Base-by-base conservation (phyloP, 2,329 filamentous ascomycete genomes). In the Sphaceloma murrayae region DNA sequence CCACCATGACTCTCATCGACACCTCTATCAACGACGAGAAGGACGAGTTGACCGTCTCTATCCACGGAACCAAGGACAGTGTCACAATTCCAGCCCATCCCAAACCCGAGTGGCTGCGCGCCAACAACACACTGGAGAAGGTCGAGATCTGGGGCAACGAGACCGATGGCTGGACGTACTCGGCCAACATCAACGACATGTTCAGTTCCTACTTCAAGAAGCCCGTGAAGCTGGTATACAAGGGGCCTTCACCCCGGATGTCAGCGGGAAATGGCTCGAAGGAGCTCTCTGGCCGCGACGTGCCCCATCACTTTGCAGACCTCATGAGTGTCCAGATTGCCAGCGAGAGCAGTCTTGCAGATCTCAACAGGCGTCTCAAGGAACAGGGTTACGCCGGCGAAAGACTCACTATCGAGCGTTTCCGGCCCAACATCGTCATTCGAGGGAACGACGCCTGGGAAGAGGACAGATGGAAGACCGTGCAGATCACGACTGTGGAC, bases 401-500 rank as follows among this genome's bases (percentile, higher is more conserved):
- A n/a, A 61, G 65, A n/a, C 68, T 78, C 24, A 72, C 66, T 0
- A 72, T 80, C 46, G 76, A 80, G 55, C 69, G 77, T 2, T 81
- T 81, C 56, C 62, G 78, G 13, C 75, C 77, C 1, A 81, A 81
- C 56, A 75, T 81, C 45, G 66, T 81, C 16, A 67, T 81, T 32
- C 62, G 63, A 10, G 77, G 77, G 1, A 61, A 63, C 29, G 61
- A 63, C 43, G 68, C 77, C 0, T 81, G 77, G 77, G 67, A 67
- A 27, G 78, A 81, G 55, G 77, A 81, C 56, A 65, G 66, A 11
- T 81, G 77, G 77, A 80, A 78, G 60, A 66, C 68, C 2, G 61
- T 80, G 0, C 63, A 69, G 7, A 67, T 77, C 38, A 59, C 56
- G 11, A 61, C 58, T 7, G 48, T 45, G 4, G 51, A 62, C 0